Evolutionary conservation across 1,284 basidiomycete genomes (phyloP), one percentile per base, ranked within the genome.

Genomic region (Austropuccinia psidii): DNA sequence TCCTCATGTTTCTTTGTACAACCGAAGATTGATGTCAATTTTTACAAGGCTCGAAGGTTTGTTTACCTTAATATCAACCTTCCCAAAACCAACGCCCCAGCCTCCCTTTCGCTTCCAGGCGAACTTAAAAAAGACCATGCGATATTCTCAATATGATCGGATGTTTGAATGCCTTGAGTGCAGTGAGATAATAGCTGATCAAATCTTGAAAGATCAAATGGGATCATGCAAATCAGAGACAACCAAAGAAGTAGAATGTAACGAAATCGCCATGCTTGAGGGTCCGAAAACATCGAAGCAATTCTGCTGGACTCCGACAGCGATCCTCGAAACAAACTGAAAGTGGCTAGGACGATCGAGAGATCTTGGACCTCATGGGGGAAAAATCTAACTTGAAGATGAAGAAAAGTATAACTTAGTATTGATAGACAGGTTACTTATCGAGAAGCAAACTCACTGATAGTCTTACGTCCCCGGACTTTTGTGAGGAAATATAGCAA

Each of bases 181-280:
- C 64, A 64, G 41, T 31, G 65, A 83, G 13, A 79, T 80, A 66
- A 87, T 85, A n/a, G 76, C 67, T 61, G 57, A 78, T 93, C 90
- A 69, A 97, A 91, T 75, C 91, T 90, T 19, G 86, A 84, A 57
- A 99, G 83, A 79, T 91, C 88, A 80, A 99, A 99, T 0, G 96
- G 96, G 24, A 98, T 88, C 83, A 92, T 93, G 81, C 90, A 90
- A 65, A 98, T 89, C 19, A 98, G 85, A 19, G 92, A 91, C 13
- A 98, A 85, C 95, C 96, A 98, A 1, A 98, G 84, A 4, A 98
- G 84, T 27, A 91, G 83, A 17, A 90, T 84, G 78, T 96, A 94
- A 73, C 92, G 87, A 62, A 93, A 81, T 55, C 89, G 83, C 96
- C 96, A 98, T 50, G 81, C 76, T 4, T 77, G 76, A n/a, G 77